Evolutionary conservation across 2,329 filamentous ascomycete species (phyloP), one percentile per base, ranked within the genome.

Genomic region (Phialocephala sp.): DNA sequence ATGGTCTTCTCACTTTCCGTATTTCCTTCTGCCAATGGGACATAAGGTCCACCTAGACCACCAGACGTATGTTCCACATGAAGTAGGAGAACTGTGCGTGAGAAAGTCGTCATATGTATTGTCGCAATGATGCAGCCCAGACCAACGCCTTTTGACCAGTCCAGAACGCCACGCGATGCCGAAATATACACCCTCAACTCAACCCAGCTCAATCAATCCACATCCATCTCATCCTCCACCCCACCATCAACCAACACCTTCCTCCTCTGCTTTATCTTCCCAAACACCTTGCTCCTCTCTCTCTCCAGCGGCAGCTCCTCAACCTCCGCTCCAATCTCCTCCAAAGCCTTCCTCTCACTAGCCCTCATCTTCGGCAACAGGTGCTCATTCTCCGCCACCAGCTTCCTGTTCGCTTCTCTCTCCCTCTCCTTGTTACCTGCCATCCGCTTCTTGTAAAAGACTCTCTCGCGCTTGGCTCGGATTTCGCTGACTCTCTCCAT

Each of bases 361-460:
- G 85, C 87, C 73, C 87, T 82, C 78, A 91, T 82, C 77, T 86
- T 86, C 73, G 92, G 93, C 74, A 99, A 87, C 79, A 99, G 85
- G 81, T 99, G 95, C 83, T 93, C 89, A 81, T 97, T 94, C 83
- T 95, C 89, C 72, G 89, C 90, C 60, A 99, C 94, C 71, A 98
- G 85, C 84, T 94, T 95, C 79, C 92, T 85, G 77, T 97, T 92
- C 69, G 86, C 83, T 74, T 89, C 91, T 70, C 92, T 84, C 83
- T 95, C 89, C 77, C 89, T 87, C 79, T 91, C 91, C 81, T 91
- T 90, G 82, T 96, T 97, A 79, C 94, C 94, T 60, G 89, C 89
- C 91, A 98, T 93, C 77, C 95, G 89, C 77, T 91, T 89, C 87
- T 92, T 94, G 85, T 97, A 97, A 82, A 97, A 97, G 71, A 91